Conservation (phyloP, 768 basidiomycete genomes). For the Lactifluus hygrophoroides region DNA sequence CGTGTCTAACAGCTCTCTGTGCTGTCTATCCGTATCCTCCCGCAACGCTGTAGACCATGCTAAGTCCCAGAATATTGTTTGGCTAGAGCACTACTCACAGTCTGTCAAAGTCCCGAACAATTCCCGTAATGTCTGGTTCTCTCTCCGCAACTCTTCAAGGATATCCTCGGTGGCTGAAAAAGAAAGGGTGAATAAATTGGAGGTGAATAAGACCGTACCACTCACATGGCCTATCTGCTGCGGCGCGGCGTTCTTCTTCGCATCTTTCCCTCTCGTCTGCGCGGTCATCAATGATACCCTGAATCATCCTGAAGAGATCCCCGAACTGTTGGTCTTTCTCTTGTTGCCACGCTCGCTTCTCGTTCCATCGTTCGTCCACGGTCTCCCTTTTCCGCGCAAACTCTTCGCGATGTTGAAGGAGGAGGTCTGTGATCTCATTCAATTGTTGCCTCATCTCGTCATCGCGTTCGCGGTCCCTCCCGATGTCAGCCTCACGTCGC, state of each 20-base stretch:
- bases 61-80: background rate
- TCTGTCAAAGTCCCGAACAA: slow-evolving; percentile 47
- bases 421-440: slow-evolving; percentile 60
- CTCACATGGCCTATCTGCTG: slow-evolving; percentile 51
- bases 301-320: slow-evolving; percentile 53
- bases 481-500: slow-evolving; percentile 49
- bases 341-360: slow-evolving; percentile 49
- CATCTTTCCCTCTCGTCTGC: slow-evolving; percentile 41
- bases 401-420: slow-evolving; percentile 57
- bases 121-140: slow-evolving; percentile 53
- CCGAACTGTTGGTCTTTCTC: slow-evolving; percentile 51
- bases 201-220: background rate
- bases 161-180: slow-evolving; percentile 48
- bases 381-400: slow-evolving; percentile 50
- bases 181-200: slow-evolving; percentile 17
- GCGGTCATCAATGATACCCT: slow-evolving; percentile 48
- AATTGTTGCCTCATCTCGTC: slow-evolving; percentile 54
- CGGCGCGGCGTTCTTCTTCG: slow-evolving; percentile 45
- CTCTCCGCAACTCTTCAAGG: slow-evolving; percentile 47
- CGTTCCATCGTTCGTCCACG: slow-evolving; percentile 54
- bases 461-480: slow-evolving; percentile 50
- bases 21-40: slow-evolving; percentile 53
- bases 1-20: slow-evolving; percentile 56
- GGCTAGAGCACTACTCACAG: slow-evolving; percentile 32
- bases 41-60: slow-evolving; percentile 45